These are phyloP conservation scores for Cyanodermella asteris DNA, from an alignment of 2,329 filamentous ascomycete species.

Conservation along the genomic window DNA sequence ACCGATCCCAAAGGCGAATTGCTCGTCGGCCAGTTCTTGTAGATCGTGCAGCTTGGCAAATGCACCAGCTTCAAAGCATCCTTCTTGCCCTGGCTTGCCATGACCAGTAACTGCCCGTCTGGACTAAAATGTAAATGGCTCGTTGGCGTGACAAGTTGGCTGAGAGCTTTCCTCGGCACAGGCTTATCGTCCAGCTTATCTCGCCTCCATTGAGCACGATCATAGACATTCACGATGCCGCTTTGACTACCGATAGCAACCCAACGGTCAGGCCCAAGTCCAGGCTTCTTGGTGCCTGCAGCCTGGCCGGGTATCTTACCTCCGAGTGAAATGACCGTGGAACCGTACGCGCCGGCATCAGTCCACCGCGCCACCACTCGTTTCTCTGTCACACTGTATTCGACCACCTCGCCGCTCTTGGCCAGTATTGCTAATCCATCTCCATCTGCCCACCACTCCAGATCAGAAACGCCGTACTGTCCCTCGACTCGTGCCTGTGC, in stretches of 20 bases:
- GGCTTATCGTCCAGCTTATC: slow-evolving; percentile 28
- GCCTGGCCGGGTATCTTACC: too few species aligned
- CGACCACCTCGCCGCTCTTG: slow-evolving; percentile 72
- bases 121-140: slow-evolving; percentile 62
- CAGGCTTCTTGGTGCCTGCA: slow-evolving; percentile 17
- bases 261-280: slow-evolving; percentile 65
- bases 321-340: slow-evolving; percentile 62
- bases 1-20: slow-evolving; percentile 74
- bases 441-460: slow-evolving; percentile 78
- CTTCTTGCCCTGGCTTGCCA: slow-evolving; percentile 70
- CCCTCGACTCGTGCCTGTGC: slow-evolving; percentile 64
- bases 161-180: slow-evolving; percentile 49
- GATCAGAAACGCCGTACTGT: slow-evolving; percentile 66
- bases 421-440: slow-evolving; percentile 63
- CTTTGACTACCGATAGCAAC: slow-evolving; percentile 67
- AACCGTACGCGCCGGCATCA: slow-evolving; percentile 74
- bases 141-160: slow-evolving; percentile 72
- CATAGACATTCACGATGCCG: slow-evolving; percentile 86
- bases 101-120: slow-evolving; percentile 73
- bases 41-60: slow-evolving; percentile 78
- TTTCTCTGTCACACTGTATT: slow-evolving; percentile 52
- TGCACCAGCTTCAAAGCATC: slow-evolving; percentile 77
- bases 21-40: slow-evolving; percentile 88
- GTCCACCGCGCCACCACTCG: slow-evolving; percentile 64
- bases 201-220: slow-evolving; percentile 42